phyloP scores from a whole-genome alignment of 768 basidiomycete species.

The Termitomyces sp. region DNA sequence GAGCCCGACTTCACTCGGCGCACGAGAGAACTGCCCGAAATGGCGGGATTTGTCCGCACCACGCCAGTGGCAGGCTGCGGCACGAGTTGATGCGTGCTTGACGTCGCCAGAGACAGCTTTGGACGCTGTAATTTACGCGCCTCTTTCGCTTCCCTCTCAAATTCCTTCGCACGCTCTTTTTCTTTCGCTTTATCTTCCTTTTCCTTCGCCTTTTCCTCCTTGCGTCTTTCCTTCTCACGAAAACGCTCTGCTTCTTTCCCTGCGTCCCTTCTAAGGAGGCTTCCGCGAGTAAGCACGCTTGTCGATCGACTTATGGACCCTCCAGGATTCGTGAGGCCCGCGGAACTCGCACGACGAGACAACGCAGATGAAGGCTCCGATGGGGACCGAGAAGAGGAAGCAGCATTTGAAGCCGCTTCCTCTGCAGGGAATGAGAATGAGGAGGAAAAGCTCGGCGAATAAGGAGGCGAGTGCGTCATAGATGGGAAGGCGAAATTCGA shows the following conservation, averaged over 20 bases:
- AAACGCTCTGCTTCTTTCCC: slow-evolving; percentile 10
- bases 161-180: slow-evolving; percentile 5
- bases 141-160: slow-evolving; percentile 10
- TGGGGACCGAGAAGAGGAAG: not conserved
- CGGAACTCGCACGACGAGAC: slow-evolving; percentile 14
- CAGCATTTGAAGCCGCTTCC: not conserved
- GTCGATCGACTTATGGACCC: slow-evolving; percentile 16
- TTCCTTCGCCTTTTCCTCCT: slow-evolving; percentile 17
- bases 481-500: slow-evolving; percentile 5
- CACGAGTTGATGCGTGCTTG: slow-evolving; percentile 9
- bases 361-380: not conserved
- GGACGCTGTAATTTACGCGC: slow-evolving; percentile 19
- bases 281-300: slow-evolving; percentile 13
- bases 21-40: slow-evolving; percentile 17
- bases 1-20: slow-evolving; percentile 29
- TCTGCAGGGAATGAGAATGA: not conserved
- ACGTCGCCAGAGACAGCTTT: slow-evolving; percentile 23
- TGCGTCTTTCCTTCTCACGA: slow-evolving; percentile 15
- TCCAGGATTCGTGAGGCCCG: slow-evolving; percentile 10
- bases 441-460: slow-evolving; percentile 2
- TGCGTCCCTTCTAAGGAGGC: slow-evolving; percentile 11
- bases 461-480: slow-evolving; percentile 1
- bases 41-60: slow-evolving; percentile 6
- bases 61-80: slow-evolving; percentile 6
- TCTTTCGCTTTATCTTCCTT: slow-evolving; percentile 19